These are phyloP conservation scores for Xylaria sp. DNA, from an alignment of 2,329 filamentous ascomycete species.

Conservation along the genomic window DNA sequence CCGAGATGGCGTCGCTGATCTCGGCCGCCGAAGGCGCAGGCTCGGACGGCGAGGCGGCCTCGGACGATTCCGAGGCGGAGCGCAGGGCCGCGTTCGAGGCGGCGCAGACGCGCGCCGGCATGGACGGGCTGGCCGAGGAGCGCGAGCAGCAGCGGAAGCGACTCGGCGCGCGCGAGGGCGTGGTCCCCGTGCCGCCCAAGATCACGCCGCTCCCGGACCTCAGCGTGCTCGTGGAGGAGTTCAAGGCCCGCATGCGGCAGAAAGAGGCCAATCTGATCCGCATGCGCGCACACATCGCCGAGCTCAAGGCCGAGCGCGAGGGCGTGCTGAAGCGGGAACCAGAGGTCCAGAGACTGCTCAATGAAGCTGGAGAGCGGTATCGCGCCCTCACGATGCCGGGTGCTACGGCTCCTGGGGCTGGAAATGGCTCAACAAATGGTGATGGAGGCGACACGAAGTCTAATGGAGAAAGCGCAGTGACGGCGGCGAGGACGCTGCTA, in stretches of 20 bases:
- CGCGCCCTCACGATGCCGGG: constrained; percentile 52
- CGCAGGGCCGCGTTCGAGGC: constrained; percentile 86
- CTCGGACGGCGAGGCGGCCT: constrained; percentile 61
- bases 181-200: constrained; percentile 72
- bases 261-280: constrained; percentile 67
- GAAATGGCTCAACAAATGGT: neutral
- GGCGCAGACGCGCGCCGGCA: constrained; percentile 86
- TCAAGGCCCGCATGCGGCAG: constrained; percentile 68
- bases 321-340: constrained; percentile 75
- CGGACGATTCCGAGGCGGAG: constrained; percentile 76
- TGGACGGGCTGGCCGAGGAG: constrained; percentile 73
- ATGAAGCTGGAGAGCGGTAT: constrained; percentile 81
- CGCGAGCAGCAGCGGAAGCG: constrained; percentile 55
- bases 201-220: constrained; percentile 83
- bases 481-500: constrained; percentile 45
- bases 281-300: constrained; percentile 66
- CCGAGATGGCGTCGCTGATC: constrained; percentile 87
- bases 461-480: constrained; percentile 32
- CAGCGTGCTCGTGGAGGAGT: constrained; percentile 73
- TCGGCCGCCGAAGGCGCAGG: constrained; percentile 75
- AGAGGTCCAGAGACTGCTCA: constrained; percentile 82
- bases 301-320: constrained; percentile 69
- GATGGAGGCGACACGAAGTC: neutral
- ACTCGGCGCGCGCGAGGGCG: constrained; percentile 49
- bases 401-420: constrained; percentile 2